These are phyloP conservation scores for Paxillus ammoniavirescens DNA, from an alignment of 768 basidiomycete species.

Conservation along the genomic window DNA sequence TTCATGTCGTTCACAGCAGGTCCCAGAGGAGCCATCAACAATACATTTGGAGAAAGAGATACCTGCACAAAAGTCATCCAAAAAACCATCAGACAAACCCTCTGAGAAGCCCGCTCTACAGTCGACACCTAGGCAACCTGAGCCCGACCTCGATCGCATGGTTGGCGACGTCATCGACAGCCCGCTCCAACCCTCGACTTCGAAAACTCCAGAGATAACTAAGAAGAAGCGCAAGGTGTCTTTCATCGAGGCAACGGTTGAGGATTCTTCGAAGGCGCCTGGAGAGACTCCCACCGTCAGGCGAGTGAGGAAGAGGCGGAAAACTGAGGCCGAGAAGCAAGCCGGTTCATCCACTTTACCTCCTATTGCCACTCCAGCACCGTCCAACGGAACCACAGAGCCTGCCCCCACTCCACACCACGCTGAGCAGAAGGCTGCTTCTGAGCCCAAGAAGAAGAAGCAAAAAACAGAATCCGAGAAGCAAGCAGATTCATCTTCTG, in stretches of 20 bases:
- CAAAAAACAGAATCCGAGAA: background rate
- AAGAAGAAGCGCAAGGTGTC: constrained; percentile 30
- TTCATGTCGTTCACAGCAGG: background rate
- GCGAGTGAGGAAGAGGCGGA: constrained; percentile 9
- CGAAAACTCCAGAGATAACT: background rate
- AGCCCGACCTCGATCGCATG: background rate
- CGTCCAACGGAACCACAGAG: background rate
- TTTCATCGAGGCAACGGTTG: background rate
- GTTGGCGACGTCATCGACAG: background rate
- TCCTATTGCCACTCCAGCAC: background rate
- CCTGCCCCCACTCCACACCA: background rate
- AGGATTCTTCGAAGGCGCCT: background rate
- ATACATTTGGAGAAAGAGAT: background rate
- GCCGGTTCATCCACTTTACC: background rate
- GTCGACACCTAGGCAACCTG: background rate
- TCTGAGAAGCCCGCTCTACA: background rate
- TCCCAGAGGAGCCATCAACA: background rate
- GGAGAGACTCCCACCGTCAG: background rate
- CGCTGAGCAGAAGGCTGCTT: background rate
- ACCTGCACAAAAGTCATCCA: background rate
- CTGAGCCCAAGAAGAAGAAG: constrained; percentile 15
- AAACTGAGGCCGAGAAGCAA: background rate
- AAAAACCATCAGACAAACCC: background rate
- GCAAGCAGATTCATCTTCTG: background rate
- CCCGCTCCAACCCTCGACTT: background rate